Base-by-base conservation (phyloP, 2,329 filamentous ascomycete genomes). In the Erysiphe neolycopersici region DNA sequence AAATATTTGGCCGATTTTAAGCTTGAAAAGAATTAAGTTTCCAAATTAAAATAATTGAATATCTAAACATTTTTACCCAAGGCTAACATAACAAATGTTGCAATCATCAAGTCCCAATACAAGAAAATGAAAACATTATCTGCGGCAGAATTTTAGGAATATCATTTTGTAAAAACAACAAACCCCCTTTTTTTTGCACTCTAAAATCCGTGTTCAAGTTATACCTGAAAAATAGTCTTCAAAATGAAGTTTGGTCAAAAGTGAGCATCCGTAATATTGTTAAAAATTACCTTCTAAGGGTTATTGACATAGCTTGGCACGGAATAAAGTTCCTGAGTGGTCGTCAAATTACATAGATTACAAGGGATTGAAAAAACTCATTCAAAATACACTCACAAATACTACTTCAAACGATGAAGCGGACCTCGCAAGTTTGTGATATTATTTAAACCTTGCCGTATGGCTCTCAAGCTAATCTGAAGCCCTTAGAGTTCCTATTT, bases 281-380 rank as follows among this genome's bases (percentile, higher is more conserved):
- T 6, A 31, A 37, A n/a, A 32, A 10, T 19, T 18, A 43, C 45
- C 50, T 45, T 47, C 44, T 30, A 42, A 46, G 45, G 5, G 44
- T 46, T 16, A 43, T 47, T n/a, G n/a, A 18, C 37, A n/a, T 37
- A 76, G 73, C 56, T 67, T 91, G 44, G 72, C 80, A 16, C 73
- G 79, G 41, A 84, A 85, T 56, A 79, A 87, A 62, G 80, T 89
- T 55, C 82, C 81, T 41, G 81, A 87, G 62, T 91, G 82, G 82
- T 76, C 79, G 43, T 67, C 75, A 45, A 76, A 69, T 30, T 91
- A 91, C 58, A 85, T 89, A 64, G 75, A 89, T 62, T 91, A 91
- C 65, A 89, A 87, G 58, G 75, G 76, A 52, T 65, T 95, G 54
- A 98, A 98, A 68, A 93, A 89, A 65, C 71, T 94, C 50, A 85